Conservation (phyloP, 1,139 yeast genomes). For the Protomyces pachydermus region DNA sequence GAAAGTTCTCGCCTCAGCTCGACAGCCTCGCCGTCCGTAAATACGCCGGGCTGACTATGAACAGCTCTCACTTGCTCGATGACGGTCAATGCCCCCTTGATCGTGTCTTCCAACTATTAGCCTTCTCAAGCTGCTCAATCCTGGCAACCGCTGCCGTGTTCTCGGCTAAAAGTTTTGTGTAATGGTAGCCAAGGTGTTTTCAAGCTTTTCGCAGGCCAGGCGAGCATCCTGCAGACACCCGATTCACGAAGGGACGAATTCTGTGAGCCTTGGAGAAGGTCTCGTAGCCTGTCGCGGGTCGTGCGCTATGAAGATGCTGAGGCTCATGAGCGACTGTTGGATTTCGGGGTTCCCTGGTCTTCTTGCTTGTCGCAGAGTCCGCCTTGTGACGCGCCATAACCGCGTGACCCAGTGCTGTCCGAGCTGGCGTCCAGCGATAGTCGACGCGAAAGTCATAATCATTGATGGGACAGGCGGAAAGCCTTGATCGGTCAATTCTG, state of each 20-base stretch:
- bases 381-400: neutral
- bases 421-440: neutral
- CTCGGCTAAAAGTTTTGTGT: neutral
- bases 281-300: neutral
- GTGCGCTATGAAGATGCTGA: neutral
- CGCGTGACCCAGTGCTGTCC: neutral
- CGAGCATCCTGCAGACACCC: neutral
- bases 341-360: neutral
- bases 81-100: neutral
- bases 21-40: neutral
- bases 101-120: neutral
- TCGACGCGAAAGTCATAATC: neutral
- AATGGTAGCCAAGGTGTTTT: neutral
- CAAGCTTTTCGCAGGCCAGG: neutral
- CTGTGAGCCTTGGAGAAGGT: neutral
- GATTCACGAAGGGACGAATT: neutral
- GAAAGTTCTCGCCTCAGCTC: neutral
- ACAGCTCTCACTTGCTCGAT: neutral
- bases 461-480: neutral
- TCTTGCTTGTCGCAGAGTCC: neutral
- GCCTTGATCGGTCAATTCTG: neutral
- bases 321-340: neutral
- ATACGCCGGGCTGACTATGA: neutral
- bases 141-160: neutral
- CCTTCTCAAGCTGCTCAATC: neutral